Conservation (phyloP, 192 early-diverging fungal genomes). For the Backusella sp. region DNA sequence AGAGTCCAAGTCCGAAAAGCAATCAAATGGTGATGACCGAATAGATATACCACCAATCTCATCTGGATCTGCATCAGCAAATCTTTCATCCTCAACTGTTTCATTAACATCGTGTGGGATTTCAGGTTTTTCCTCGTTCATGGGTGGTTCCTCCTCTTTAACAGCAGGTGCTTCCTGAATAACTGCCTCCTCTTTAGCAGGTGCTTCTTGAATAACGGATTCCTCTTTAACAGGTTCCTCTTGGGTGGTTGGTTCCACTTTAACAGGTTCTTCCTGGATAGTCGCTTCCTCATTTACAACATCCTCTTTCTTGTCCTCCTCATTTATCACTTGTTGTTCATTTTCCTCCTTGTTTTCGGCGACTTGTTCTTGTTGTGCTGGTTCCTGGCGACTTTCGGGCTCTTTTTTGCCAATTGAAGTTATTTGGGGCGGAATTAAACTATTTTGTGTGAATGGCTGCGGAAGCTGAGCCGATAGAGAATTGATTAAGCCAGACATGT, state of each 20-base stretch:
- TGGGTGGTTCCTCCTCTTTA: not conserved
- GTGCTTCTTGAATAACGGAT: not conserved
- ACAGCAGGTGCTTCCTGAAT: not conserved
- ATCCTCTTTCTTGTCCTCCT: not conserved
- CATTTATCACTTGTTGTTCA: too few species aligned
- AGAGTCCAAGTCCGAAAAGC: not conserved
- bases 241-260: too few species aligned
- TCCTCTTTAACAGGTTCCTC: not conserved
- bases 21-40: not conserved
- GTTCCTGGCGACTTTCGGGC: not conserved
- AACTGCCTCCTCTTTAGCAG: not conserved
- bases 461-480: not conserved
- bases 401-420: not conserved
- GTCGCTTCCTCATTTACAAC: not conserved
- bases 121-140: not conserved
- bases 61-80: slow-evolving; percentile 9
- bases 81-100: not conserved
- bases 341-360: too few species aligned
- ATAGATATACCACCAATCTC: not conserved
- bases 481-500: not conserved
- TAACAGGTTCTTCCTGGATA: too few species aligned
- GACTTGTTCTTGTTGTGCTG: not conserved
- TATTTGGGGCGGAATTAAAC: not conserved
- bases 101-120: too few species aligned
- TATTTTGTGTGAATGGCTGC: not conserved